Conservation (phyloP, 345 rosid genomes). For the Euphorbia lathyris region DNA sequence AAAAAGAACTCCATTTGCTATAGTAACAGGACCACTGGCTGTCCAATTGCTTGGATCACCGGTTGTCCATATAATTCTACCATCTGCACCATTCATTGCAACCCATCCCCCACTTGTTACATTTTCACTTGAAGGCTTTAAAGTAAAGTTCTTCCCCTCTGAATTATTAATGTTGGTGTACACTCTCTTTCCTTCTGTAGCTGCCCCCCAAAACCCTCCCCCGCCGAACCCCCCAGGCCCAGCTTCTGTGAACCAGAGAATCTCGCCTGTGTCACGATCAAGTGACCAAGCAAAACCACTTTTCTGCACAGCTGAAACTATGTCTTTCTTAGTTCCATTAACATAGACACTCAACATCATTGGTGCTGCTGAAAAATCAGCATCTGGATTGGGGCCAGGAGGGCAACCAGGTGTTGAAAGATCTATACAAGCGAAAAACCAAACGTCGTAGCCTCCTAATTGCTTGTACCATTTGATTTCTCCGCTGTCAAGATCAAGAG, state of each 20-base stretch:
- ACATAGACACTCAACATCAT: conserved; percentile 23
- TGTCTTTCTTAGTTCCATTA: conserved; percentile 15
- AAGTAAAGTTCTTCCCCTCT: conserved; percentile 25
- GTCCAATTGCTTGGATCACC: conserved; percentile 17
- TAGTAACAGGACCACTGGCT: conserved; percentile 21
- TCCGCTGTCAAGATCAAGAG: conserved; percentile 29
- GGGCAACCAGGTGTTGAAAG: conserved; percentile 25
- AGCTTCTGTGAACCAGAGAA: conserved; percentile 28
- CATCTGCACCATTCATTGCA: conserved; percentile 25
- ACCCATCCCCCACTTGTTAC: conserved; percentile 31
- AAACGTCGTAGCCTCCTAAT: conserved; percentile 34
- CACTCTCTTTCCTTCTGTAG: conserved; percentile 26
- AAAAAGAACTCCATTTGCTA: conserved; percentile 24
- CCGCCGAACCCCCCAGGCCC: conserved; percentile 30
- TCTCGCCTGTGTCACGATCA: conserved; percentile 17
- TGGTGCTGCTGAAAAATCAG: conserved; percentile 39
- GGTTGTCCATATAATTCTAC: conserved; percentile 17
- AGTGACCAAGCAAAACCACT: conserved; percentile 37
- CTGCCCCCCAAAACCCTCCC: conserved; percentile 36
- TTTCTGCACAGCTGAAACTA: conserved; percentile 29
- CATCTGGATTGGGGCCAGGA: conserved; percentile 30
- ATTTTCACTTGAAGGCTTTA: conserved; percentile 16
- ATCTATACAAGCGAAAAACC: conserved; percentile 29
- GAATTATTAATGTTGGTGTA: conserved; percentile 35
- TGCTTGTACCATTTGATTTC: conserved; percentile 31